Evolutionary conservation across 768 basidiomycete genomes (phyloP), one percentile per base, ranked within the genome.

Genomic region (Pisolithus sp.): DNA sequence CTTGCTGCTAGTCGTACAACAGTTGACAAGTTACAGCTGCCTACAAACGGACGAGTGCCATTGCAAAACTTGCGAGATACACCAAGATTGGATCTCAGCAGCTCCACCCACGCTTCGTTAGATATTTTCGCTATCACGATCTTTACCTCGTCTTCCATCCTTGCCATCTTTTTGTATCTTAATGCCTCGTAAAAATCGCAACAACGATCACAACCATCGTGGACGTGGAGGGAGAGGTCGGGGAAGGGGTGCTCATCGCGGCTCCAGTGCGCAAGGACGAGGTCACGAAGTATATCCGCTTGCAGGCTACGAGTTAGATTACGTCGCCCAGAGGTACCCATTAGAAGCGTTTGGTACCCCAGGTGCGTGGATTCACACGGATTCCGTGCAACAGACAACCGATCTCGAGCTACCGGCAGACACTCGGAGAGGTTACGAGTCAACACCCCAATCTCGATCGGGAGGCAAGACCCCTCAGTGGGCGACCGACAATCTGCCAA

Each of bases 201-300:
- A 46, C 7, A 51, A 53, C 13, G 39, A 59, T 49, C 21, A 49
- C 17, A 43, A 61, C 50, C 21, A 49, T 28, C 54, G 60, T 44
- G 55, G 67, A n/a, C 57, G 64, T 36, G 64, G 68, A 4, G 53
- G 59, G 30, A 63, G 60, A 45, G 57, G 59, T 3, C 64, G 67
- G 24, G 51, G 64, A 28, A 59, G 66, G 18, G 46, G 41, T 13
- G 53, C 51, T 36, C 48, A 45, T 31, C 51, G 52, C 20, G 53
- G 48, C 12, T 3, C 24, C 30, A 7, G 30, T 23, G 9, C 10
- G 5, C 24, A 31, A 52, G 23, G 34, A 31, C 18, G 18, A 26
- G 42, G 30, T 18, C 7, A 18, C 28, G 10, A 53, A 21, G 42
- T n/a, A 20, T 70, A 68, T 17, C 47, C 62, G 9, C 50, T 64